phyloP scores from a whole-genome alignment of 2,329 filamentous ascomycete genomes.

The Hirsutella thompsonii region DNA sequence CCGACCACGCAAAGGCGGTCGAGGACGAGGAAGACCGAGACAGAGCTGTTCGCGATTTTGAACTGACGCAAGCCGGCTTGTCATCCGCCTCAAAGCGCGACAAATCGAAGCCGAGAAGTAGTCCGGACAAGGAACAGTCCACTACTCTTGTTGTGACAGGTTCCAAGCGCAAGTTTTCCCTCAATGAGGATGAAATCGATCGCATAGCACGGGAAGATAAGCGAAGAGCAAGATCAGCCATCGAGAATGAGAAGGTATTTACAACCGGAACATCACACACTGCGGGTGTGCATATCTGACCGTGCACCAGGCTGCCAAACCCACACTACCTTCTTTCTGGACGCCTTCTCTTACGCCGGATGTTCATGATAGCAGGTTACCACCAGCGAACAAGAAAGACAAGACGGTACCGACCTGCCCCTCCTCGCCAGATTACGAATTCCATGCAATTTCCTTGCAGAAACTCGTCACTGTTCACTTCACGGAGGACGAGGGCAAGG shows the following conservation, averaged over 20 bases:
- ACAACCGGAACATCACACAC: neutral
- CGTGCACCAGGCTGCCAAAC: conserved; percentile 42
- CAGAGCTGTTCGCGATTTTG: conserved; percentile 69
- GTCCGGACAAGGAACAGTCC: neutral
- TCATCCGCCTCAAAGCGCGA: conserved; percentile 26
- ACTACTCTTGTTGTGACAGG: conserved; percentile 7
- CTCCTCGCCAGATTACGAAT: conserved; percentile 49
- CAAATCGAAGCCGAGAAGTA: conserved; percentile 9
- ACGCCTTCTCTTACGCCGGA: conserved; percentile 69
- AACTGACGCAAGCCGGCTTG: conserved; percentile 66
- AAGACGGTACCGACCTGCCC: conserved; percentile 68
- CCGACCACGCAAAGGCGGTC: conserved; percentile 43
- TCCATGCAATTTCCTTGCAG: conserved; percentile 69
- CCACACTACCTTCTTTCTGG: conserved; percentile 79
- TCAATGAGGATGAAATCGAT: conserved; percentile 65
- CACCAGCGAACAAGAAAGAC: conserved; percentile 42
- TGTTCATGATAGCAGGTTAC: conserved; percentile 30
- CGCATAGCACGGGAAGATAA: conserved; percentile 59
- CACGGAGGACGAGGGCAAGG: conserved; percentile 47
- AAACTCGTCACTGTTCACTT: conserved; percentile 66
- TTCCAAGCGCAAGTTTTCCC: conserved; percentile 57
- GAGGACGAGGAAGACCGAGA: conserved; percentile 57
- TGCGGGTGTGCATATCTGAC: conserved; percentile 3
- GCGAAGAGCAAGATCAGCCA: conserved; percentile 52
- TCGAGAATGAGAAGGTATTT: conserved; percentile 58